Evolutionary conservation across 2,329 filamentous ascomycete species (phyloP).

Genomic region (Thielaviopsis punctulata): DNA sequence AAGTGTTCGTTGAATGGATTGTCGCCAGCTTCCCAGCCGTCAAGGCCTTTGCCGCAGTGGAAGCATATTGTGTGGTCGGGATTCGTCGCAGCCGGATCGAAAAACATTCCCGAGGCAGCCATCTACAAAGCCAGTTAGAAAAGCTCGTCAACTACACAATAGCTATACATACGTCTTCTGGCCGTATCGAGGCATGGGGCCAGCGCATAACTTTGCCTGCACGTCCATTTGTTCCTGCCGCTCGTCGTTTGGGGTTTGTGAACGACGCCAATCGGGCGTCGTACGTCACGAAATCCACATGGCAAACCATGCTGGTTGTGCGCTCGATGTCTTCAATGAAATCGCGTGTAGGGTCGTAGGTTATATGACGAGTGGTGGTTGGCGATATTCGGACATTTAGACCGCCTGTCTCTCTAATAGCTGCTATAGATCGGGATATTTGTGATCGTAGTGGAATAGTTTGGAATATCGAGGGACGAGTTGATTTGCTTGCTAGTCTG

Average conservation of each 20-base stretch:
- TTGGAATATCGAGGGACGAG: neutral
- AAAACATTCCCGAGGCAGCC: constrained; percentile 82
- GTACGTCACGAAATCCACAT: constrained; percentile 41
- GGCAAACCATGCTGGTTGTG: constrained; percentile 9
- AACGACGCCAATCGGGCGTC: constrained; percentile 73
- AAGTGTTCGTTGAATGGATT: constrained; percentile 72
- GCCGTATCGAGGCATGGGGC: constrained; percentile 44
- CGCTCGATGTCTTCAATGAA: neutral
- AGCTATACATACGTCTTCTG: constrained; percentile 18
- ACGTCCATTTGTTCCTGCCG: constrained; percentile 40
- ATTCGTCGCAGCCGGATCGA: constrained; percentile 54
- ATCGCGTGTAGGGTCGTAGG: neutral
- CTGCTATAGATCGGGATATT: neutral
- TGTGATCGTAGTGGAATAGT: neutral
- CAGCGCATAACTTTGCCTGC: constrained; percentile 45
- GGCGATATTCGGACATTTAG: neutral
- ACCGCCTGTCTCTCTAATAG: neutral
- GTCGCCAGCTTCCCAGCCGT: constrained; percentile 83
- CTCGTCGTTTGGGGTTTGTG: constrained; percentile 48
- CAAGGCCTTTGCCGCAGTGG: constrained; percentile 64
- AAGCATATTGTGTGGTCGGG: constrained; percentile 87
- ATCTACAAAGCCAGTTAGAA: constrained; percentile 35
- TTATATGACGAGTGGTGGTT: neutral
- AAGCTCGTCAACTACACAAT: constrained; percentile 9
- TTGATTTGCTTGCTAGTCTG: neutral